phyloP scores from a whole-genome alignment of 75 land plant species.

The Picea sitchensis region DNA sequence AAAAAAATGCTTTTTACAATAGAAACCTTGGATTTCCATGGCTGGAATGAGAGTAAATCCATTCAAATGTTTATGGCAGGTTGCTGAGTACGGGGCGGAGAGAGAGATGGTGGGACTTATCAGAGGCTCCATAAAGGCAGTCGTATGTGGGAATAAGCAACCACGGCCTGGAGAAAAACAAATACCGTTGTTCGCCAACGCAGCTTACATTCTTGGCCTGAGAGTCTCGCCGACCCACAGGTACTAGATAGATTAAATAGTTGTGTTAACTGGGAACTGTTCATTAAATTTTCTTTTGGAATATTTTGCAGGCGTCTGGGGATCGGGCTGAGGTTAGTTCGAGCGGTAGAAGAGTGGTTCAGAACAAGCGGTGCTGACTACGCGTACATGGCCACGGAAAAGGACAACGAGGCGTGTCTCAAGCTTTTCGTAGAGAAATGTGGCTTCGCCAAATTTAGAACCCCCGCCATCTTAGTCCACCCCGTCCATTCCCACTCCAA shows the following conservation, averaged over 20 bases:
- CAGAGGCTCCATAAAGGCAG: constrained; percentile 59
- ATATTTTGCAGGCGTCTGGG: constrained; percentile 53
- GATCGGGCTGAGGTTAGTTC: constrained; percentile 37
- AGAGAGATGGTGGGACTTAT: constrained; percentile 56
- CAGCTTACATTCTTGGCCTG: constrained; percentile 57
- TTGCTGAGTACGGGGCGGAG: constrained; percentile 43
- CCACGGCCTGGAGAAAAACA: neutral
- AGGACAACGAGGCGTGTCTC: constrained; percentile 48
- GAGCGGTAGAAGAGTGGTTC: constrained; percentile 41
- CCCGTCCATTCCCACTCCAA: constrained; percentile 30
- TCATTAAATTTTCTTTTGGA: neutral
- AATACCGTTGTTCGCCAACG: constrained; percentile 12
- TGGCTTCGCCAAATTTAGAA: constrained; percentile 38
- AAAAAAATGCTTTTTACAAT: too few species aligned
- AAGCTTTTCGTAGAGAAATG: constrained; percentile 44
- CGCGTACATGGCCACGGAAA: constrained; percentile 69
- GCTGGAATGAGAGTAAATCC: too few species aligned
- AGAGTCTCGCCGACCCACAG: constrained; percentile 52
- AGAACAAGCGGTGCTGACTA: constrained; percentile 26
- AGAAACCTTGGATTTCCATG: too few species aligned
- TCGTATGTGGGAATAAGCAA: constrained; percentile 35
- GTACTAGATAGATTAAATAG: neutral
- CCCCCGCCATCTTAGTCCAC: constrained; percentile 46
- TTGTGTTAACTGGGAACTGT: neutral
- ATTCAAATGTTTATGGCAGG: constrained; percentile 23